Evolutionary conservation across 768 basidiomycete genomes (phyloP).

Genomic region (Cystobasidium onofrii): DNA sequence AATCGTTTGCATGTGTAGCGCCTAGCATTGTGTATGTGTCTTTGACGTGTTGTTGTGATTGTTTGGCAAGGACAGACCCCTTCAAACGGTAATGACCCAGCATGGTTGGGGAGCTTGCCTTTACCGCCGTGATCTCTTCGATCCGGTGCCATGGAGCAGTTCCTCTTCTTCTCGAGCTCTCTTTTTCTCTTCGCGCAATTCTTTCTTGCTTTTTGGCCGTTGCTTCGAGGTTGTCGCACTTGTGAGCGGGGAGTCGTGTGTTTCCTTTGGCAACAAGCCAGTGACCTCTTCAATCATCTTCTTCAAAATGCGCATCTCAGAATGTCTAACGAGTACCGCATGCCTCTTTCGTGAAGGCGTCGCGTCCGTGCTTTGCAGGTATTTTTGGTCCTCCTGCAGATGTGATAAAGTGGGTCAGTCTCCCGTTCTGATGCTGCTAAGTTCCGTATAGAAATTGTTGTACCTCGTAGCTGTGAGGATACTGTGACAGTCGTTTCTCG

Average conservation of each 20-base stretch:
- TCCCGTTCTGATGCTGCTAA: no score
- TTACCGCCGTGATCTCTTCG: background rate
- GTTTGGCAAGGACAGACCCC: background rate
- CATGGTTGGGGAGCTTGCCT: background rate
- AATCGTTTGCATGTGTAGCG: constrained; percentile 1
- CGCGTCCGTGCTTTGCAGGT: constrained; percentile 36
- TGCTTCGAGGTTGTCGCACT: background rate
- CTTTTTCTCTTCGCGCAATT: constrained; percentile 27
- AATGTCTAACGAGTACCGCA: constrained; percentile 65
- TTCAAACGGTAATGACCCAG: no score
- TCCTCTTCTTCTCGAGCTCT: constrained; percentile 13
- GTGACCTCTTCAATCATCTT: constrained; percentile 5
- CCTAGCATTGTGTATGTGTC: background rate
- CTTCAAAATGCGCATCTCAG: constrained; percentile 67
- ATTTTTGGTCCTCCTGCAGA: constrained; percentile 51
- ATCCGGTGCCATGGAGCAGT: background rate
- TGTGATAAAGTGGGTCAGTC: no score
- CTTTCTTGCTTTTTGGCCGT: constrained; percentile 12
- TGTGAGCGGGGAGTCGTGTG: background rate
- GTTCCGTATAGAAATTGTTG: no score
- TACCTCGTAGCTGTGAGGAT: constrained; percentile 58
- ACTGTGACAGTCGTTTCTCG: constrained; percentile 52
- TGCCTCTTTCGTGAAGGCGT: constrained; percentile 51
- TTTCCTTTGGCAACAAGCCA: background rate
- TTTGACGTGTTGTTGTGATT: background rate